Evolutionary conservation across 2,329 filamentous ascomycete genomes (phyloP), one percentile per base, ranked within the genome.

Genomic region (Monilinia fructigena): DNA sequence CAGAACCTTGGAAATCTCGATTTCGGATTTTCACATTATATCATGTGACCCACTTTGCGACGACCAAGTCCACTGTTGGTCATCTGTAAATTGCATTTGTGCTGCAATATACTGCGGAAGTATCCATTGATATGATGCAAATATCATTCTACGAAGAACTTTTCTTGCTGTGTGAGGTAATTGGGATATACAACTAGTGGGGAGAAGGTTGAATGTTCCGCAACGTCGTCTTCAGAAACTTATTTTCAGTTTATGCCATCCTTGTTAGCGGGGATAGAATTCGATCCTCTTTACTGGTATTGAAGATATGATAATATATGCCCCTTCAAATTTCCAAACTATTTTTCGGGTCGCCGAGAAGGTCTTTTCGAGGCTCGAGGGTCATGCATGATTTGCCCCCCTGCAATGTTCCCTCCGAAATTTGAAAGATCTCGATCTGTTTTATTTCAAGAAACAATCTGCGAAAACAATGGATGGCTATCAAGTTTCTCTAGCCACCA

Each of bases 41-140:
- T 58, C 55, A 58, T 58, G 55, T 58, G 55, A 58, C 40, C 55
- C 26, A 47, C 40, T 58, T 58, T 58, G 55, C 40, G 40, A 58
- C 55, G 40, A 45, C 40, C 23, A 47, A n/a, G 55, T 58, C 40
- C 55, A 58, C 18, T 58, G 10, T 14, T 58, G 38, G 23, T 16
- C 16, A 16, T 3, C 16, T 52, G 0, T 16, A 58, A 35, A 8
- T 35, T 7, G 31, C 5, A 6, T 47, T n/a, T 47, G 18, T 7
- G 18, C 16, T n/a, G 55, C 14, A 58, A 20, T 28, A 35, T 35
- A 35, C 31, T 58, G 20, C 16, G 26, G 55, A 47, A 47, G 40
- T 31, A n/a, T 45, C 40, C 38, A 23, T 28, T n/a, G 16, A 7
- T 28, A 45, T 58, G 38, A 58, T 58, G 55, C 55, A 45, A 47